These are phyloP conservation scores for Gossypium sturtianum DNA, from an alignment of 345 rosid genomes.

Conservation along the genomic window DNA sequence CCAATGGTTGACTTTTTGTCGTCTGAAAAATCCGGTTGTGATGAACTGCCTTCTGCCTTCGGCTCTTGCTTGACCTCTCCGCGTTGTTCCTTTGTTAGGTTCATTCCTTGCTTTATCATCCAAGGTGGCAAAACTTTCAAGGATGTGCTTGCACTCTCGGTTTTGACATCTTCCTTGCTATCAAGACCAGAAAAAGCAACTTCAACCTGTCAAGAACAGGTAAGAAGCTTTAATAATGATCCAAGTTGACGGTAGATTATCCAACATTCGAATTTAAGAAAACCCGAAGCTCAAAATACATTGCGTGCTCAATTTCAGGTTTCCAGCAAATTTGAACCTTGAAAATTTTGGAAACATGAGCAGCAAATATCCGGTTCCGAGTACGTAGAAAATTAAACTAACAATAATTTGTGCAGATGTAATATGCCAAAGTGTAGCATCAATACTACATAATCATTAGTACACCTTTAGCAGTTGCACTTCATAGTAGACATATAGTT, in stretches of 20 bases:
- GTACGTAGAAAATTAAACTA: neutral
- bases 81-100: constrained; percentile 77
- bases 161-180: constrained; percentile 68
- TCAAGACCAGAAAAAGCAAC: constrained; percentile 72
- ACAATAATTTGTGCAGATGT: neutral
- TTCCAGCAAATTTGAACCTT: neutral
- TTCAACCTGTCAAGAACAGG: constrained; percentile 64
- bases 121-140: constrained; percentile 83
- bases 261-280: constrained; percentile 3
- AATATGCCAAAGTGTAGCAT: neutral
- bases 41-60: constrained; percentile 52
- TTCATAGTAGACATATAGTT: constrained; percentile 1
- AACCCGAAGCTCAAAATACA: neutral
- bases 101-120: constrained; percentile 97
- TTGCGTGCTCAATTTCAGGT: neutral
- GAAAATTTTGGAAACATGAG: neutral
- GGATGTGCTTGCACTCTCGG: constrained; percentile 42
- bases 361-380: neutral
- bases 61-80: constrained; percentile 70
- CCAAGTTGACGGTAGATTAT: constrained; percentile 5
- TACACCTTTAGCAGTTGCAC: constrained; percentile 8
- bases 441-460: neutral
- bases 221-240: neutral
- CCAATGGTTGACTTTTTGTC: constrained; percentile 59
- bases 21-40: constrained; percentile 38